Conservation (phyloP, 1,284 basidiomycete species). For the Fistulinella cinereoalba region DNA sequence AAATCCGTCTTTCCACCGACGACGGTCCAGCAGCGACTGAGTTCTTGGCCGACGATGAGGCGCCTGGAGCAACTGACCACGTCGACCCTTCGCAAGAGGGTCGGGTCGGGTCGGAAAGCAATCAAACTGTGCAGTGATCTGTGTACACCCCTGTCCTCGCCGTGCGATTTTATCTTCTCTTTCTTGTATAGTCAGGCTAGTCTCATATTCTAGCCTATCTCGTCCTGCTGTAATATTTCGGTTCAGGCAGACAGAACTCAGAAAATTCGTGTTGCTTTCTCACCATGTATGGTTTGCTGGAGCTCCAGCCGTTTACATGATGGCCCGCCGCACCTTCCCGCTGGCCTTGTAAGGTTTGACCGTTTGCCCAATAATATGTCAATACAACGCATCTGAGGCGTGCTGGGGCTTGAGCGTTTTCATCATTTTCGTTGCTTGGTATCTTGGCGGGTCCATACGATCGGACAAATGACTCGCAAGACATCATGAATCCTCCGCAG, state of each 20-base stretch:
- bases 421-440: background rate
- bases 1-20: constrained; percentile 67
- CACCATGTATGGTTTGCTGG: no score
- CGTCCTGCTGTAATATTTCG: no score
- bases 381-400: no score
- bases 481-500: no score
- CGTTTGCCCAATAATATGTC: no score
- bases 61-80: constrained; percentile 27
- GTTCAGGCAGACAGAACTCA: no score
- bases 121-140: constrained; percentile 7
- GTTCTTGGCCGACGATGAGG: constrained; percentile 62
- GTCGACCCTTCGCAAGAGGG: constrained; percentile 23
- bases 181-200: no score
- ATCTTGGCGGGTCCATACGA: constrained; percentile 15
- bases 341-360: no score
- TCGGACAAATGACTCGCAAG: constrained; percentile 35
- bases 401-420: background rate
- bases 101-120: background rate
- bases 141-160: background rate
- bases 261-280: no score
- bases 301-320: no score
- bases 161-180: background rate
- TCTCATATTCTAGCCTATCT: no score
- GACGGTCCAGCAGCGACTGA: constrained; percentile 66
- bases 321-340: no score